Base-by-base conservation (phyloP, 2,329 filamentous ascomycete genomes). In the Penicillium sp. region DNA sequence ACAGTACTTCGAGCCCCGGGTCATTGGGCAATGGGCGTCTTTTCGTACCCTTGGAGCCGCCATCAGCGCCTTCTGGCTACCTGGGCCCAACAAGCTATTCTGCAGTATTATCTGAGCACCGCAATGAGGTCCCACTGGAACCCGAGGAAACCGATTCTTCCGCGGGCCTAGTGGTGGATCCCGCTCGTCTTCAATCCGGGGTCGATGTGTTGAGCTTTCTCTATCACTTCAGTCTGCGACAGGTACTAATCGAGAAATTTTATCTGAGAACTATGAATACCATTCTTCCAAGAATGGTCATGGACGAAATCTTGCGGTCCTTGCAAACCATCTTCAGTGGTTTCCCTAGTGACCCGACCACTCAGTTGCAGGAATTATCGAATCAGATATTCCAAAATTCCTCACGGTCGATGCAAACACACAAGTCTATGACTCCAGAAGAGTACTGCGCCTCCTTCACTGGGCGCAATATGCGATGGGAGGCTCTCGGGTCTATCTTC, bases 401-500 rank as follows among this genome's bases (percentile, higher is more conserved):
- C 2, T 67, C 66, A 10, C 56, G 61, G 5, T 61, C 65, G 5
- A 48, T 72, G 56, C 55, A 51, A 2, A 60, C 60, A 1, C 60
- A 69, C 42, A 55, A 56, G 29, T 54, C 58, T 0, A 72, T 71
- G 68, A 67, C 64, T 2, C 54, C 67, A 2, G 57, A 67, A n/a
- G 67, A 72, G 8, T 72, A 72, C 45, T 67, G 60, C 42, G 53
- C 57, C 5, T 63, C 66, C 1, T 67, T 71, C 34, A 67, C 63
- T 1, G 68, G 63, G 5, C 44, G 58, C 4, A 73, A 72, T 43
- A 59, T 71, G 22, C 71, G 75, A 10, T 77, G 75, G 75, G 75
- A 77, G 45, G 72, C 72, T 0, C 45, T 78, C 1, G 74, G 72
- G 1, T 63, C 74, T 38, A 70, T 78, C 9, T 67, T 78, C 18